Evolutionary conservation across 345 rosid genomes (phyloP), one percentile per base, ranked within the genome.

Genomic region (Citrus cavaleriei): DNA sequence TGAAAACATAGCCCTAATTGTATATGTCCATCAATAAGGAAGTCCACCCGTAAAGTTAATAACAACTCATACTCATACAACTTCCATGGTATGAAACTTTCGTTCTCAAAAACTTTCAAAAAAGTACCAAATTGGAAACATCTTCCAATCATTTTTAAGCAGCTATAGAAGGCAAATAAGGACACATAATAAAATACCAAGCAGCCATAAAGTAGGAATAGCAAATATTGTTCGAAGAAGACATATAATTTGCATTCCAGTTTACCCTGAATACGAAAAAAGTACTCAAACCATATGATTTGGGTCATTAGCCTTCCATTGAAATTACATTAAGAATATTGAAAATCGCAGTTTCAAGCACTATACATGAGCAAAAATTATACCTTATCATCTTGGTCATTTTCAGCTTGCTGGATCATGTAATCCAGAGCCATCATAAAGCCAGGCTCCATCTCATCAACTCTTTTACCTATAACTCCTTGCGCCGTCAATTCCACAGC

Each of bases 341-440:
- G 49, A 38, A 7, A 46, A 38, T 21, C 76, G 57, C 38, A 37
- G 14, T 25, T 68, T 30, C 10, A 73, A 69, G 69, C 38, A 66
- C 6, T 22, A n/a, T 12, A 46, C 66, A 35, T 55, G 32, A 30
- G 13, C 32, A 74, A 58, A 42, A 76, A 3, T 3, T 67, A 68
- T 80, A 95, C 98, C 98, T 87, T 88, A 55, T 91, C 92, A 80
- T 95, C 99, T 79, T 89, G 93, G 83, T 92, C 98, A 74, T 77
- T 91, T 40, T 89, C 94, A 4, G 99, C 97, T 27, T 83, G 83
- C 81, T 91, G 92, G 83, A 95, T 95, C 98, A 93, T 95, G 88
- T 89, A 90, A 89, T 95, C 98, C 24, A 95, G 85, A 54, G 98
- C 97, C 98, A 92, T 92, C 93, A 93, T 93, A 83, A 93, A 93